Conservation (phyloP, 208 protist genomes). For the Strigomonas galati region DNA sequence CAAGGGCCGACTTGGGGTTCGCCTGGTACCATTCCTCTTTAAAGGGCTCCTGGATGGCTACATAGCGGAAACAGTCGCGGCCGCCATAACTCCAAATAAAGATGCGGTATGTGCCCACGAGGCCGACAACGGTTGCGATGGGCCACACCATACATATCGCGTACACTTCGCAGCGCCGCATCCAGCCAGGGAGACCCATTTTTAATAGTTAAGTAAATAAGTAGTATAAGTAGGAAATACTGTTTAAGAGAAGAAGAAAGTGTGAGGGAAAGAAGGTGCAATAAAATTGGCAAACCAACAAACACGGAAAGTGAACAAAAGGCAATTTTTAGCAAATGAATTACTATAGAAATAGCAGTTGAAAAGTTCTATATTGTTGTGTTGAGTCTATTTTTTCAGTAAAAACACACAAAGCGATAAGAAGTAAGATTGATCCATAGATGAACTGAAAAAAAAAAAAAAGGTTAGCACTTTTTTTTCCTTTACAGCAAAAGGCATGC, state of each 20-base stretch:
- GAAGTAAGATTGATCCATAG: background rate
- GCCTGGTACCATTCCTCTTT: slow-evolving; percentile 86
- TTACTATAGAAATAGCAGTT: too few relatives aligned
- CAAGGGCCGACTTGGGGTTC: slow-evolving; percentile 76
- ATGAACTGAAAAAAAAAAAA: background rate
- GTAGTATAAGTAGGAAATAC: too few relatives aligned
- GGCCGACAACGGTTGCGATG: slow-evolving; percentile 48
- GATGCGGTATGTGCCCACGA: slow-evolving; percentile 67
- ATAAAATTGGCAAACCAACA: slow-evolving; percentile 7
- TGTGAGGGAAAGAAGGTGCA: background rate
- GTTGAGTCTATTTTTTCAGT: background rate
- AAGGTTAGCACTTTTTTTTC: too few relatives aligned
- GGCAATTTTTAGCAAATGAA: too few relatives aligned
- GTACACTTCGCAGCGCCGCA: slow-evolving; percentile 78
- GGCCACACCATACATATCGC: slow-evolving; percentile 85
- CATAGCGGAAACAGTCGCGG: slow-evolving; percentile 84
- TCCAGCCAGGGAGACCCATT: slow-evolving; percentile 72
- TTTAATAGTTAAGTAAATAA: background rate
- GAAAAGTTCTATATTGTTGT: too few relatives aligned
- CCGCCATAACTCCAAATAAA: slow-evolving; percentile 90
- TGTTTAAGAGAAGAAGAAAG: background rate
- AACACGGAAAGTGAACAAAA: background rate
- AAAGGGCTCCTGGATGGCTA: slow-evolving; percentile 81
- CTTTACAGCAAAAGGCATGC: background rate
- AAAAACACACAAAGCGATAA: background rate